phyloP scores from a whole-genome alignment of 768 basidiomycete species.

The Amanita muscaria region DNA sequence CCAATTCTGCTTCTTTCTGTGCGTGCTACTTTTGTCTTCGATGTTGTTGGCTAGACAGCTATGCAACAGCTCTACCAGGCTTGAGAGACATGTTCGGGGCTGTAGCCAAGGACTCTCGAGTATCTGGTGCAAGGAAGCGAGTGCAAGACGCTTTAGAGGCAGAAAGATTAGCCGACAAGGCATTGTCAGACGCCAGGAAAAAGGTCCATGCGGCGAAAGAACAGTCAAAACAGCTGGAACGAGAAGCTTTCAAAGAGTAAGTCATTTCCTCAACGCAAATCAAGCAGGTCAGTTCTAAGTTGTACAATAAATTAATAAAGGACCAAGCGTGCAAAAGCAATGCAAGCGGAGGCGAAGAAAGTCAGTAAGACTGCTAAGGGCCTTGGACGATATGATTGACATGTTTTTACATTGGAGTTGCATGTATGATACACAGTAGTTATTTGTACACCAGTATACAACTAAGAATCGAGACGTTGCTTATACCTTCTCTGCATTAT shows the following conservation, averaged over 20 bases:
- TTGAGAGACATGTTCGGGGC: slow-evolving; percentile 1
- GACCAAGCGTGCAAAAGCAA: slow-evolving; percentile 39
- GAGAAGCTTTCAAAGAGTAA: slow-evolving; percentile 45
- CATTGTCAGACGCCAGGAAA: slow-evolving; percentile 35
- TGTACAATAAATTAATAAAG: too few relatives aligned
- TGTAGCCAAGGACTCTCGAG: slow-evolving; percentile 30
- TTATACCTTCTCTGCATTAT: too few relatives aligned
- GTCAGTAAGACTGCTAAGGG: slow-evolving; percentile 40
- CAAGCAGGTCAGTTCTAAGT: too few relatives aligned
- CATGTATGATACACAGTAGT: too few relatives aligned
- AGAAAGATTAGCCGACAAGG: slow-evolving; percentile 43
- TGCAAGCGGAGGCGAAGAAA: slow-evolving; percentile 41
- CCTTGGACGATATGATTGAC: slow-evolving; percentile 34
- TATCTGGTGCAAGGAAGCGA: slow-evolving; percentile 40
- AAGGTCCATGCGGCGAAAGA: slow-evolving; percentile 40
- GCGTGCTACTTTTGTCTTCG: too few relatives aligned
- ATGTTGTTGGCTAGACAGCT: too few relatives aligned
- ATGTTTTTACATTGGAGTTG: neutral
- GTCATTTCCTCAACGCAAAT: too few relatives aligned
- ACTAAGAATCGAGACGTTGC: too few relatives aligned
- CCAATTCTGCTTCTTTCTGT: too few relatives aligned
- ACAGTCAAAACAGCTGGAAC: slow-evolving; percentile 40
- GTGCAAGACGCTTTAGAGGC: slow-evolving; percentile 41
- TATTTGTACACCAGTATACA: too few relatives aligned
- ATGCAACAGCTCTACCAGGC: slow-evolving; percentile 6